Conservation (phyloP, 106 monocot species). For the Dactylorhiza incarnata region DNA sequence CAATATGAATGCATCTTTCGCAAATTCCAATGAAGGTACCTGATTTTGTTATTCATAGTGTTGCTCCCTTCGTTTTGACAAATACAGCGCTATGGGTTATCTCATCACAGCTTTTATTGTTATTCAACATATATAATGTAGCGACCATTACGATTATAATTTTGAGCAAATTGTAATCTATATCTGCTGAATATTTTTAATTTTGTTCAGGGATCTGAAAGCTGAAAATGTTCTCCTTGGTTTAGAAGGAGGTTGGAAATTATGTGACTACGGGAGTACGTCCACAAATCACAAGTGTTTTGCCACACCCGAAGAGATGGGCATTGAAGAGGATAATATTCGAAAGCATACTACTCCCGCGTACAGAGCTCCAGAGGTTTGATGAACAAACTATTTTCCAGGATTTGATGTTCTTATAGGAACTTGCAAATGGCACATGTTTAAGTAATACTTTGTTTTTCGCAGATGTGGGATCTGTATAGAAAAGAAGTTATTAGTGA, state of each 20-base stretch:
- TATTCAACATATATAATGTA: background rate
- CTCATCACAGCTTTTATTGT: background rate
- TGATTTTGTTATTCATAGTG: background rate
- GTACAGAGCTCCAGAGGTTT: conserved; percentile 97
- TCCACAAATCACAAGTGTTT: conserved; percentile 95
- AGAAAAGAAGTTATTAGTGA: conserved; percentile 94
- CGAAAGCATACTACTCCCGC: conserved; percentile 98
- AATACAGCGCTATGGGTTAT: background rate
- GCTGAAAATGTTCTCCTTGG: conserved; percentile 97
- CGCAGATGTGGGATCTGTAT: conserved; percentile 97
- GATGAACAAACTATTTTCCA: background rate
- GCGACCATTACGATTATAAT: background rate
- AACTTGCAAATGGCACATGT: background rate
- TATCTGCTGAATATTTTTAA: background rate
- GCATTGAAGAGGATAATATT: conserved; percentile 97
- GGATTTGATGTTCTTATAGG: background rate
- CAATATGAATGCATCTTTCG: too few relatives aligned
- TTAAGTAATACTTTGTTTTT: conserved; percentile 17
- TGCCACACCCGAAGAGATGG: conserved; percentile 93
- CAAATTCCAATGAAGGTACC: too few relatives aligned
- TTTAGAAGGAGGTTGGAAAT: conserved; percentile 81
- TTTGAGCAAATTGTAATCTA: background rate
- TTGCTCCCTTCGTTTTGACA: background rate
- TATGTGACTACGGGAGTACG: conserved; percentile 96
- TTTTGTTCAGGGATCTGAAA: conserved; percentile 68